Conservation (phyloP, 805 yeast genomes). For the Starmerella riodocensis region DNA sequence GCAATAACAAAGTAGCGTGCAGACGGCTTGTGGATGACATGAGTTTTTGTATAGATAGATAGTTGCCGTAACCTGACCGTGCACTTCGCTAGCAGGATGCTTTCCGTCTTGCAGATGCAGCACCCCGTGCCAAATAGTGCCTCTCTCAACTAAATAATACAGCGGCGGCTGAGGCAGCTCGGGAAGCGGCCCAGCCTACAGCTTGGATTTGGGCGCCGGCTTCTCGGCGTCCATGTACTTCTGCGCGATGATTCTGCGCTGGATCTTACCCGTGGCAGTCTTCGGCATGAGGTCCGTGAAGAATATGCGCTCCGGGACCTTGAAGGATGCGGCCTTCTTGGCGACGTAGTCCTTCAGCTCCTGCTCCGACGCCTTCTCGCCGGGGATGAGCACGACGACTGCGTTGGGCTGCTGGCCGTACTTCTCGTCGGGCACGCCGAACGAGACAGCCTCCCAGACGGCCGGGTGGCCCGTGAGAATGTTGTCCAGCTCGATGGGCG, state of each 20-base stretch:
- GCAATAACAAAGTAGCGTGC: no score
- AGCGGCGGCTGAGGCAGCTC: no score
- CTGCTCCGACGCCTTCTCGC: constrained; percentile 26
- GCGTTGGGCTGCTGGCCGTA: constrained; percentile 65
- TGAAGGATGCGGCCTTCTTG: constrained; percentile 40
- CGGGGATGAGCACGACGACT: constrained; percentile 45
- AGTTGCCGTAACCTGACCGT: no score
- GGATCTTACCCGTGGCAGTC: constrained; percentile 68
- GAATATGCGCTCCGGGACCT: constrained; percentile 45
- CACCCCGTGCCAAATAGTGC: no score
- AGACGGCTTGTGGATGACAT: no score
- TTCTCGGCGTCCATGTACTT: constrained; percentile 25
- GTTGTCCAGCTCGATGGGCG: constrained; percentile 59
- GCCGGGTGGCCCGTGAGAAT: constrained; percentile 46
- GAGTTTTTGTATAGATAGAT: no score
- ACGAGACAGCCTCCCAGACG: constrained; percentile 58
- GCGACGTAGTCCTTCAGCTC: constrained; percentile 38
- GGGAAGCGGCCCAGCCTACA: constrained; percentile 1
- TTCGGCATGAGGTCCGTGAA: constrained; percentile 54
- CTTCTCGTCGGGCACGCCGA: constrained; percentile 52
- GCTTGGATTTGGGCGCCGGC: constrained; percentile 8
- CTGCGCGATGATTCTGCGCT: constrained; percentile 49
- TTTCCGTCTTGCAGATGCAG: no score
- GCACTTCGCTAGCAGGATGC: no score
- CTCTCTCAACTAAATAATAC: no score